Conservation (phyloP, 768 basidiomycete species). For the Naganishia onofrii region DNA sequence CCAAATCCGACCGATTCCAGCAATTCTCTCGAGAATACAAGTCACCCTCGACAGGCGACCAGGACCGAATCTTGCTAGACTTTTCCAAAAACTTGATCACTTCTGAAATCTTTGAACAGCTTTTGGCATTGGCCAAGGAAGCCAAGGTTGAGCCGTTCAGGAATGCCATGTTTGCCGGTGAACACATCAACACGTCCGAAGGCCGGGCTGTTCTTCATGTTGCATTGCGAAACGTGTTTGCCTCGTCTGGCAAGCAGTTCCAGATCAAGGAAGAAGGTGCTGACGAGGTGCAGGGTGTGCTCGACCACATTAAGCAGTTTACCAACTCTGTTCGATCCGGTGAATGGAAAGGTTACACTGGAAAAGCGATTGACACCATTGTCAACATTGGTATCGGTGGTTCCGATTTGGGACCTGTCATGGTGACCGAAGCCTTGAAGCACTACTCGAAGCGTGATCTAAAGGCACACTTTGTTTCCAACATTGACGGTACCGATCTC, state of each 20-base stretch:
- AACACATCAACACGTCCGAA: conserved; percentile 98
- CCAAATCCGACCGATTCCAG: conserved; percentile 77
- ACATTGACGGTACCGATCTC: conserved; percentile 97
- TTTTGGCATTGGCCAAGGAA: conserved; percentile 78
- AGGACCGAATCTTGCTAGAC: conserved; percentile 78
- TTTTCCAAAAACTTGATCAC: conserved; percentile 96
- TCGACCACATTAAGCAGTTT: conserved; percentile 89
- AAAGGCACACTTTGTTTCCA: conserved; percentile 83
- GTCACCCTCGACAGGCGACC: conserved; percentile 59
- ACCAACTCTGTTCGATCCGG: conserved; percentile 78
- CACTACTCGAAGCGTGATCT: conserved; percentile 85
- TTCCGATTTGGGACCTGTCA: conserved; percentile 94
- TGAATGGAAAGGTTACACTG: conserved; percentile 94
- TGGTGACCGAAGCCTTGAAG: conserved; percentile 98
- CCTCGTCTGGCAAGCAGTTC: conserved; percentile 63
- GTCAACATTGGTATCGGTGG: conserved; percentile 99
- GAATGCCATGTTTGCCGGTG: conserved; percentile 90
- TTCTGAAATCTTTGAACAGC: conserved; percentile 71
- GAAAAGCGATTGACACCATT: conserved; percentile 86
- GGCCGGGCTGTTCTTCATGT: conserved; percentile 94
- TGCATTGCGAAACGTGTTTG: conserved; percentile 68
- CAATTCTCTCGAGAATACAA: conserved; percentile 72
- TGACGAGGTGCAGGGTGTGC: conserved; percentile 74
- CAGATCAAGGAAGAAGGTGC: conserved; percentile 76
- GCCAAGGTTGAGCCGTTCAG: conserved; percentile 78